Percentiles rank a stretch among this genome's conserved stretches.
Conservation (phyloP, 2,329 filamentous ascomycete genomes). For the Stachybotrys echinatus region DNA sequence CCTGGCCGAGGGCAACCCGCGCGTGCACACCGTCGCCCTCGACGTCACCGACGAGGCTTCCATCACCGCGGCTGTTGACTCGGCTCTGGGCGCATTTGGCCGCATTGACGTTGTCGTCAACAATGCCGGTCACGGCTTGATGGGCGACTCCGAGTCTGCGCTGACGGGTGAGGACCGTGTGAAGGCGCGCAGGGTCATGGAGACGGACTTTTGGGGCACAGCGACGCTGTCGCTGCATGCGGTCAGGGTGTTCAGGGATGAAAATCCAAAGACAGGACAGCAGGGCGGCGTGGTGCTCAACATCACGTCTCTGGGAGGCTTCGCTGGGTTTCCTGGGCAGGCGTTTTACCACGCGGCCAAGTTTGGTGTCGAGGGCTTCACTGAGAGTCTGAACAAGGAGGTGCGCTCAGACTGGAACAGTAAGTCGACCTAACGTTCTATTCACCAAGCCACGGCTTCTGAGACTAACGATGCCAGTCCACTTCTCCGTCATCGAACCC, state of each 20-base stretch:
- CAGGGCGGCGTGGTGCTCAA: slow-evolving; percentile 1
- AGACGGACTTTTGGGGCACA: slow-evolving; percentile 1
- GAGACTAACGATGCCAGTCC: background rate
- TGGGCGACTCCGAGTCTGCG: slow-evolving; percentile 1
- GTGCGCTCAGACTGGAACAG: slow-evolving; percentile 1
- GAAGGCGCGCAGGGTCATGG: background rate
- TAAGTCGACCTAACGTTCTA: background rate
- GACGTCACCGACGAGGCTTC: background rate
- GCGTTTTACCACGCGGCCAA: background rate
- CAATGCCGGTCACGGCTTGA: slow-evolving; percentile 1
- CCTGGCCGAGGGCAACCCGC: background rate
- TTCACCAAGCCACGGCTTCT: background rate
- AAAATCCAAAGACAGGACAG: background rate
- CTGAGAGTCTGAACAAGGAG: slow-evolving; percentile 1
- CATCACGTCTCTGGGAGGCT: background rate
- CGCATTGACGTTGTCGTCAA: slow-evolving; percentile 2
- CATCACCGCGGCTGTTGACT: background rate
- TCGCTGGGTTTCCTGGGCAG: background rate
- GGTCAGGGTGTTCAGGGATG: background rate
- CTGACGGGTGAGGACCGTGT: background rate
- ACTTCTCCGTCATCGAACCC: slow-evolving; percentile 1
- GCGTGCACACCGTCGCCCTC: background rate
- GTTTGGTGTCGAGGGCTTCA: slow-evolving; percentile 1
- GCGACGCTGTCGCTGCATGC: background rate
- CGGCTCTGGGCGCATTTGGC: background rate